These are phyloP conservation scores for Candida sanyaensis DNA, from an alignment of 1,139 yeast genomes.

Conservation along the genomic window DNA sequence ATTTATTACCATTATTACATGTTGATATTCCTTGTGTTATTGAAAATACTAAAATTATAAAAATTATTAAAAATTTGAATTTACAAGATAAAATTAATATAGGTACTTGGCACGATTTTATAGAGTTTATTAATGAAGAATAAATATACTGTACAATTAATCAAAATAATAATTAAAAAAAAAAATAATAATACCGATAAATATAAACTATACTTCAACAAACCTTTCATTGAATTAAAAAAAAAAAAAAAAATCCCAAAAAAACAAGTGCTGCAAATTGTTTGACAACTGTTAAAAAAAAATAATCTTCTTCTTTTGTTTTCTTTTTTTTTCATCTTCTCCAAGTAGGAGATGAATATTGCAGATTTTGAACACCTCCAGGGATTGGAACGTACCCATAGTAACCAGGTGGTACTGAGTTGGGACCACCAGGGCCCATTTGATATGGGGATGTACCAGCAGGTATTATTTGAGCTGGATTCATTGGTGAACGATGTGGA, in stretches of 20 bases:
- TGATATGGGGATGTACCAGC: conserved; percentile 20
- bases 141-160: background rate
- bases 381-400: conserved; percentile 39
- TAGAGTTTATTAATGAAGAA: conserved; percentile 7
- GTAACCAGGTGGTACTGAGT: conserved; percentile 35
- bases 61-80: conserved; percentile 1
- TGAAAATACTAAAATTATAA: conserved; percentile 22
- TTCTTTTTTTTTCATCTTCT: conserved; percentile 22
- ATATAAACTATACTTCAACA: background rate
- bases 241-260: background rate
- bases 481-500: conserved; percentile 20
- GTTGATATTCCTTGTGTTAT: conserved; percentile 55
- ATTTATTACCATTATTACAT: conserved; percentile 52
- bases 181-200: background rate
- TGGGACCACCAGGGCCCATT: conserved; percentile 18
- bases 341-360: conserved; percentile 33
- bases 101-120: conserved; percentile 15
- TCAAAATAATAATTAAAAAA: background rate
- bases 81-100: conserved; percentile 3
- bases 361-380: conserved; percentile 27
- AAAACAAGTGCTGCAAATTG: background rate
- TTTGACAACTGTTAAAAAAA: background rate
- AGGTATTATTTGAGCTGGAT: conserved; percentile 17
- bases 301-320: background rate
- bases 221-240: background rate